These are phyloP conservation scores for Hericium erinaceus DNA, from an alignment of 768 basidiomycete species.

Conservation along the genomic window DNA sequence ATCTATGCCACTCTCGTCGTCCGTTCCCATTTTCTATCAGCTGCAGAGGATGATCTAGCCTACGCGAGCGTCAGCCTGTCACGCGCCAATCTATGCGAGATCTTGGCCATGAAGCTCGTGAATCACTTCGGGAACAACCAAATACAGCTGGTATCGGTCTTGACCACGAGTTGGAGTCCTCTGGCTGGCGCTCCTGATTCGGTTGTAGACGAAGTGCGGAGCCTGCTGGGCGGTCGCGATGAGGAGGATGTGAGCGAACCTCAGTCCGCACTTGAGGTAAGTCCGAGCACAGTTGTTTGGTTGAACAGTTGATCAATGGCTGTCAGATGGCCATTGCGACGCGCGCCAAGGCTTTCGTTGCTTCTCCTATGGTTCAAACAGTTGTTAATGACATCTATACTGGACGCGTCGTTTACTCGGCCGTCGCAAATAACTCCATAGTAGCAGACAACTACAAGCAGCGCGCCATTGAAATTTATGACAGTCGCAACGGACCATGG, in stretches of 20 bases:
- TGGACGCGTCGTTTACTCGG: slow-evolving; percentile 59
- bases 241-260: slow-evolving; percentile 59
- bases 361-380: slow-evolving; percentile 76
- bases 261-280: slow-evolving; percentile 80
- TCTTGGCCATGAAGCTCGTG: slow-evolving; percentile 82
- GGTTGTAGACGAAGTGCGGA: slow-evolving; percentile 59
- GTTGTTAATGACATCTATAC: slow-evolving; percentile 83
- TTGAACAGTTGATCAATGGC: background rate
- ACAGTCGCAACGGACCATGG: slow-evolving; percentile 55
- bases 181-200: slow-evolving; percentile 65
- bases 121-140: slow-evolving; percentile 63
- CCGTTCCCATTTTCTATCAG: slow-evolving; percentile 66
- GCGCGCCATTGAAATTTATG: slow-evolving; percentile 63
- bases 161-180: slow-evolving; percentile 81
- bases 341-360: slow-evolving; percentile 73
- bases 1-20: slow-evolving; percentile 74
- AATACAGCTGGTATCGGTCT: slow-evolving; percentile 67
- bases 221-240: slow-evolving; percentile 37
- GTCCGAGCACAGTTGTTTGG: slow-evolving; percentile 18
- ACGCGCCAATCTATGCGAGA: slow-evolving; percentile 75
- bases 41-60: slow-evolving; percentile 63
- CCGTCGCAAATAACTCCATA: slow-evolving; percentile 55
- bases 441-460: slow-evolving; percentile 88
- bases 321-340: slow-evolving; percentile 82
- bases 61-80: slow-evolving; percentile 64